Conservation (phyloP, 805 yeast species). For the Kockiozyma suomiensis region DNA sequence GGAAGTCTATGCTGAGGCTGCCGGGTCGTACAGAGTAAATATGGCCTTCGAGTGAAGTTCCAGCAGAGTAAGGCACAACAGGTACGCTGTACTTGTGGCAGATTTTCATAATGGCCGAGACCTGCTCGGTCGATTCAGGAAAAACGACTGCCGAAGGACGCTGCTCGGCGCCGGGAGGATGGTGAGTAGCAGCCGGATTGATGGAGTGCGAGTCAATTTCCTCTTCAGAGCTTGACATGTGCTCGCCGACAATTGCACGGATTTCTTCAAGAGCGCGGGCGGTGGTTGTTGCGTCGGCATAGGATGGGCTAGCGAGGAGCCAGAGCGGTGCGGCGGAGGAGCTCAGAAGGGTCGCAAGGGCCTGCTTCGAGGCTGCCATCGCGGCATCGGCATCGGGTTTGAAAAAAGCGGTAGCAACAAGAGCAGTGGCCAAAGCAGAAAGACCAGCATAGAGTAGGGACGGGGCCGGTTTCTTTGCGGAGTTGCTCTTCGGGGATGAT, state of each 20-base stretch:
- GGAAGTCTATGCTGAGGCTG: conserved; percentile 66
- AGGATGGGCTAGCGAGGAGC: conserved; percentile 51
- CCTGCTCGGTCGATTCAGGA: conserved; percentile 69
- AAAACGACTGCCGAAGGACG: conserved; percentile 62
- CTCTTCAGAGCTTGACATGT: conserved; percentile 42
- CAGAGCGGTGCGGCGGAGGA: conserved; percentile 44
- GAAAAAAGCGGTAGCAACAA: not conserved
- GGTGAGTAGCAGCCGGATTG: conserved; percentile 68
- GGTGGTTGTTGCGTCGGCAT: conserved; percentile 55
- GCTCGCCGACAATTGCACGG: conserved; percentile 55
- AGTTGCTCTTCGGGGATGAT: too few species aligned
- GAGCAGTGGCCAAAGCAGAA: conserved; percentile 9
- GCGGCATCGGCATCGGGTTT: not conserved
- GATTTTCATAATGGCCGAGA: conserved; percentile 62
- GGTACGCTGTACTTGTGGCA: conserved; percentile 65
- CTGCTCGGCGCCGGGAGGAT: conserved; percentile 65
- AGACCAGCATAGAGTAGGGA: not conserved
- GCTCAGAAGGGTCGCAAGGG: not conserved
- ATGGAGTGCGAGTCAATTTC: conserved; percentile 56
- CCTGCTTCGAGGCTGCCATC: not conserved
- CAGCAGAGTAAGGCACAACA: conserved; percentile 75
- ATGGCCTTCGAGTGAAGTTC: conserved; percentile 83
- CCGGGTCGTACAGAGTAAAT: conserved; percentile 71
- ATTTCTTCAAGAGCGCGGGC: conserved; percentile 56
- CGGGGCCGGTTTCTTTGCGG: not conserved